These are phyloP conservation scores for Polychytrium aggregatum DNA, from an alignment of 192 early-diverging fungal species.

Conservation along the genomic window DNA sequence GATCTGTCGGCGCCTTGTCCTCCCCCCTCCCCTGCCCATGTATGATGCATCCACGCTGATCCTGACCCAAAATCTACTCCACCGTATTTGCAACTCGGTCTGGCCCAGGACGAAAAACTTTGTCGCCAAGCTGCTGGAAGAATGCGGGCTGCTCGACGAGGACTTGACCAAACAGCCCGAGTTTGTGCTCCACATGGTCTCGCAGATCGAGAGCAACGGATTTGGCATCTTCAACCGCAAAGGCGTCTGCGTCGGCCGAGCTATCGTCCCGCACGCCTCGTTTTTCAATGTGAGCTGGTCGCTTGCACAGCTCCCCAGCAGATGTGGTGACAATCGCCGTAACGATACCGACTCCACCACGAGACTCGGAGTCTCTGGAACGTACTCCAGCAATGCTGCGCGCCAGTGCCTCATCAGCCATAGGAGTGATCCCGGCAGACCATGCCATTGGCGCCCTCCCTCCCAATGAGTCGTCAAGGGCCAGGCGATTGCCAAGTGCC, in stretches of 20 bases:
- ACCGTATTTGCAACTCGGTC: too few species aligned
- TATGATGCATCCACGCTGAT: too few species aligned
- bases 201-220: slow-evolving; percentile 52
- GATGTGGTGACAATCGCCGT: too few species aligned
- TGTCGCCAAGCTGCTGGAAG: slow-evolving; percentile 26
- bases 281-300: slow-evolving; percentile 49
- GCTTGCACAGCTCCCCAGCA: too few species aligned
- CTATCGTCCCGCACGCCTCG: slow-evolving; percentile 46
- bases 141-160: slow-evolving; percentile 26
- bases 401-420: neutral
- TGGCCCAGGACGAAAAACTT: slow-evolving; percentile 33
- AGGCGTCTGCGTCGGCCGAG: slow-evolving; percentile 28
- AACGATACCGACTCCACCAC: too few species aligned
- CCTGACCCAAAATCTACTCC: too few species aligned
- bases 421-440: neutral
- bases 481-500: neutral
- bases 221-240: slow-evolving; percentile 49
- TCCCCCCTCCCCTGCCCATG: too few species aligned
- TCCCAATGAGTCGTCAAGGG: too few species aligned
- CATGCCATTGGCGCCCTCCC: too few species aligned
- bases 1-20: too few species aligned
- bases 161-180: too few species aligned
- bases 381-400: neutral
- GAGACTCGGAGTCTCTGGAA: too few species aligned
- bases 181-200: slow-evolving; percentile 46